Conservation (phyloP, 2,329 filamentous ascomycete genomes). For the Colletotrichum kahawae region DNA sequence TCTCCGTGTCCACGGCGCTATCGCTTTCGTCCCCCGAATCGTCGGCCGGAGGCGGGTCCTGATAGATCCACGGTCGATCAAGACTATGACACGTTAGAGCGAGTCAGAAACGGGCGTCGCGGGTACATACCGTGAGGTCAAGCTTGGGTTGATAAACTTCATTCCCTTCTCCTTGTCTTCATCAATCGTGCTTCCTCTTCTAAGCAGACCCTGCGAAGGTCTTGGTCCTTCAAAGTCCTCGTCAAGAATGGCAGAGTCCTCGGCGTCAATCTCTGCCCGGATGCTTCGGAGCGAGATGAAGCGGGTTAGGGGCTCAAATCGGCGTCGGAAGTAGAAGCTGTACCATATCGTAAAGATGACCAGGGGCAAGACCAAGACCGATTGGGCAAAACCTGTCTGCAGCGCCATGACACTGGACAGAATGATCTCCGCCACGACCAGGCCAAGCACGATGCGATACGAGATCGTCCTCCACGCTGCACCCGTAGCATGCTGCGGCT, state of each 20-base stretch:
- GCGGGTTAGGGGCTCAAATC: slow-evolving; percentile 86
- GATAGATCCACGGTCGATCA: slow-evolving; percentile 73
- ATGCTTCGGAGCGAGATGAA: slow-evolving; percentile 94
- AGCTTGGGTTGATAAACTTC: slow-evolving; percentile 78
- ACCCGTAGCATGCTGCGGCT: slow-evolving; percentile 91
- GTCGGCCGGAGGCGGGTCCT: slow-evolving; percentile 52
- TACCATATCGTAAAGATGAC: slow-evolving; percentile 87
- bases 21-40: slow-evolving; percentile 14
- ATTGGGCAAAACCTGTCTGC: slow-evolving; percentile 73
- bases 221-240: slow-evolving; percentile 40
- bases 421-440: slow-evolving; percentile 88
- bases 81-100: slow-evolving; percentile 49
- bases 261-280: slow-evolving; percentile 53
- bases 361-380: slow-evolving; percentile 76
- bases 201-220: slow-evolving; percentile 44
- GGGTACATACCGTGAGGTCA: slow-evolving; percentile 66
- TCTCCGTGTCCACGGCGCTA: neutral
- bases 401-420: slow-evolving; percentile 87
- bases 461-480: slow-evolving; percentile 97
- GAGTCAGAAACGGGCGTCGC: neutral
- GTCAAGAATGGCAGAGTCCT: slow-evolving; percentile 39
- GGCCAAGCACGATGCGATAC: slow-evolving; percentile 84
- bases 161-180: slow-evolving; percentile 73
- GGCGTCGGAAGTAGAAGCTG: slow-evolving; percentile 77
- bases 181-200: slow-evolving; percentile 70